These are phyloP conservation scores for Solanum tarijense DNA, from an alignment of 257 asterid species.

Conservation along the genomic window DNA sequence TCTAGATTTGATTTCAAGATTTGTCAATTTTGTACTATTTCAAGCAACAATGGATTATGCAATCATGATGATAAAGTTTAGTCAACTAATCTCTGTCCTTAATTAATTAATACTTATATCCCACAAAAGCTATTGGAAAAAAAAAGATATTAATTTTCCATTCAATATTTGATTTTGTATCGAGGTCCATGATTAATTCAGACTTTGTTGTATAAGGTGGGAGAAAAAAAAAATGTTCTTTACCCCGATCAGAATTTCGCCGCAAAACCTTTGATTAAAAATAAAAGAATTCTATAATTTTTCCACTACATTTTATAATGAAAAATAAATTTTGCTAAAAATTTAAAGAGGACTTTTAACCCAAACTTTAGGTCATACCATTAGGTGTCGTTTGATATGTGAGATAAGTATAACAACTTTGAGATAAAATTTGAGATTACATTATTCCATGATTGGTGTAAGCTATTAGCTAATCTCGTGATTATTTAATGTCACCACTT, in stretches of 20 bases:
- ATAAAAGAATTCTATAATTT: background rate
- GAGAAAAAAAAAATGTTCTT: background rate
- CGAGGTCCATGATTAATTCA: background rate
- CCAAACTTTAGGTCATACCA: background rate
- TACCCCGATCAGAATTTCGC: accelerated
- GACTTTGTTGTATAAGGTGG: background rate
- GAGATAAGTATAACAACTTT: background rate
- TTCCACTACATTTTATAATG: no score
- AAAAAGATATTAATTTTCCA: background rate
- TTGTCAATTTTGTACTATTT: background rate
- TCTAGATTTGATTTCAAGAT: background rate
- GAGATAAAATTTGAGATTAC: no score
- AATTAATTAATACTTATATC: background rate
- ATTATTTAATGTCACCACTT: background rate
- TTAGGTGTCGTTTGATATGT: background rate
- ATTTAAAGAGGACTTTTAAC: background rate
- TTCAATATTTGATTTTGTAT: background rate
- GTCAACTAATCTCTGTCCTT: background rate
- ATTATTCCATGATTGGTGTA: accelerated
- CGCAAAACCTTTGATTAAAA: background rate
- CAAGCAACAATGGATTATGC: background rate
- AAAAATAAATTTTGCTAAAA: background rate
- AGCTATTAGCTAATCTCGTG: background rate
- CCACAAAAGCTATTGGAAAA: background rate
- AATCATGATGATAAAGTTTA: background rate